A percentile compares a stretch with the other conserved stretches of the same genome.
Conservation (phyloP, 495 filamentous ascomycete genomes). For the Neurospora sp. region DNA sequence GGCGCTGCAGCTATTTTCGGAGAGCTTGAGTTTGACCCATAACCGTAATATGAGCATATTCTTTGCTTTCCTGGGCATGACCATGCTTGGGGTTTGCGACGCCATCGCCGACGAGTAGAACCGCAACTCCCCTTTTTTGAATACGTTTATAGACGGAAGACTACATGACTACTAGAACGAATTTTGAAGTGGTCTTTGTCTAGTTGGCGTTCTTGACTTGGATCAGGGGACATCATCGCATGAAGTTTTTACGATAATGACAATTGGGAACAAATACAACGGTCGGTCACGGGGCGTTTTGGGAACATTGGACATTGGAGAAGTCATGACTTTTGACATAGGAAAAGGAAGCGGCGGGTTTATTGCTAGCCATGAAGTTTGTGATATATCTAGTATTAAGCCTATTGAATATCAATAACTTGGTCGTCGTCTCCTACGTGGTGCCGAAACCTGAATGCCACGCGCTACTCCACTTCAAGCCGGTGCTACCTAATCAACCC, state of each 20-base stretch:
- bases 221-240: neutral
- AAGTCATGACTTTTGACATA: neutral
- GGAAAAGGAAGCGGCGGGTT: neutral
- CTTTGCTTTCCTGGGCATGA: slow-evolving; percentile 87
- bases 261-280: neutral
- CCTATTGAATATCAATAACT: neutral
- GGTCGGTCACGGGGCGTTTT: neutral
- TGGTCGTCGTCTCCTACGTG: neutral
- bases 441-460: neutral
- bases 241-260: neutral
- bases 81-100: slow-evolving; percentile 73
- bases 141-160: neutral
- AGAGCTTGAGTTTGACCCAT: slow-evolving; percentile 75
- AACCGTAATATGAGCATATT: slow-evolving; percentile 66
- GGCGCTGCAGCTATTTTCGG: slow-evolving; percentile 77
- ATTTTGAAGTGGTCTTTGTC: neutral
- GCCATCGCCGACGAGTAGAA: slow-evolving; percentile 42
- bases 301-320: neutral
- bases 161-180: neutral
- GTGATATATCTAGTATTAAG: neutral
- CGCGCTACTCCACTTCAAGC: neutral
- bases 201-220: neutral
- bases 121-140: neutral
- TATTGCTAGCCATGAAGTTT: neutral
- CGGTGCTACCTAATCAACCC: neutral